Conservation (phyloP, 441 rosid species). For the Eugenia klotzschiana region DNA sequence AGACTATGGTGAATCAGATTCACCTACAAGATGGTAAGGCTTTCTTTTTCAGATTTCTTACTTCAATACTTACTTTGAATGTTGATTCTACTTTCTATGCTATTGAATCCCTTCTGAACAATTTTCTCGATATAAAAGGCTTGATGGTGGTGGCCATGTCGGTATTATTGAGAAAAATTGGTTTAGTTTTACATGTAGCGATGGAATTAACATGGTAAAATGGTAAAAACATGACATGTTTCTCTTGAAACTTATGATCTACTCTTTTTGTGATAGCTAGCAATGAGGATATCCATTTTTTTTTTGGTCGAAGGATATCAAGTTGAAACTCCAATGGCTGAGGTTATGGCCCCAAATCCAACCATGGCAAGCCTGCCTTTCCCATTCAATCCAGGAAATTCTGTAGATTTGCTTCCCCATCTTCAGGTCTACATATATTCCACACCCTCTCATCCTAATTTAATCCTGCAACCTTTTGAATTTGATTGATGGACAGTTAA, state of each 20-base stretch:
- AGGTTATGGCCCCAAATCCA: neutral
- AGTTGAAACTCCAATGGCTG: neutral
- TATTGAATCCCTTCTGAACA: neutral
- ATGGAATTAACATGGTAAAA: neutral
- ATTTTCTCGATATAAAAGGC: neutral
- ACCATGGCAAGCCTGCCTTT: neutral
- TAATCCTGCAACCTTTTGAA: neutral
- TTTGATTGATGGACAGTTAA: neutral
- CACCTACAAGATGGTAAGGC: neutral
- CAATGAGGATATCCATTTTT: neutral
- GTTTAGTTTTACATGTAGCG: neutral
- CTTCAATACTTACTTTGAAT: neutral
- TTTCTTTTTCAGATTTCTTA: too few relatives aligned
- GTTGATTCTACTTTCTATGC: neutral
- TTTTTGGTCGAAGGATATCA: neutral
- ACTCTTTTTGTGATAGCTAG: neutral
- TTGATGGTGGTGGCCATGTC: neutral
- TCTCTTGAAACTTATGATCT: neutral
- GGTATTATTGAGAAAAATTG: neutral
- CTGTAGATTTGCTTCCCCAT: neutral
- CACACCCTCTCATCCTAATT: too few relatives aligned
- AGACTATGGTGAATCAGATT: neutral
- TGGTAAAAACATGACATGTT: neutral
- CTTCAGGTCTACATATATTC: neutral
- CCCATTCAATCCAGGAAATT: neutral